phyloP scores from a whole-genome alignment of 2,329 filamentous ascomycete species.

The Neophaeococcomyces aloes region DNA sequence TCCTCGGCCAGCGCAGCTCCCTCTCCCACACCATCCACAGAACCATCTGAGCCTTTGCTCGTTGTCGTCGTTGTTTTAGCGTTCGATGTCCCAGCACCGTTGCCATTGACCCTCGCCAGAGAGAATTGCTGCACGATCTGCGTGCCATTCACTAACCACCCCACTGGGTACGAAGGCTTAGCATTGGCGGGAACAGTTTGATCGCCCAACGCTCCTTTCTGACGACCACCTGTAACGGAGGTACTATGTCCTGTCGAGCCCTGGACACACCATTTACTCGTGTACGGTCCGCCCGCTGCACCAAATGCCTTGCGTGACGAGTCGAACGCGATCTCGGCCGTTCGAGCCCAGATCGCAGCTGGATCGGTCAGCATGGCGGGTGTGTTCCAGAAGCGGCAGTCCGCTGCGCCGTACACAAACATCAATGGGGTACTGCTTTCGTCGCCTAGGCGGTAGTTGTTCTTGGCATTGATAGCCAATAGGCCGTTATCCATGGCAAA shows the following conservation, averaged over 20 bases:
- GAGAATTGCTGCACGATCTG: slow-evolving; percentile 7
- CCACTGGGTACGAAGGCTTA: slow-evolving; percentile 8
- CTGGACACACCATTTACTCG: slow-evolving; percentile 16
- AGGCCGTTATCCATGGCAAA: slow-evolving; percentile 12
- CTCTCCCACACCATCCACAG: no score
- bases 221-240: slow-evolving; percentile 17
- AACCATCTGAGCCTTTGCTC: no score
- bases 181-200: slow-evolving; percentile 13
- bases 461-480: slow-evolving; percentile 34
- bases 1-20: no score
- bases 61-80: no score
- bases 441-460: slow-evolving; percentile 35
- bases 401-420: slow-evolving; percentile 49
- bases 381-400: slow-evolving; percentile 52
- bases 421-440: slow-evolving; percentile 41
- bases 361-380: slow-evolving; percentile 43
- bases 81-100: no score
- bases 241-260: slow-evolving; percentile 16
- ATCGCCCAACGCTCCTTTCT: slow-evolving; percentile 12
- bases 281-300: slow-evolving; percentile 22
- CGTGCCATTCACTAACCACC: slow-evolving; percentile 13
- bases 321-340: slow-evolving; percentile 30
- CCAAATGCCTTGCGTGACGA: no score
- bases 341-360: slow-evolving; percentile 42
- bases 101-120: no score